Evolutionary conservation across 108 stramenopile species (phyloP), one percentile per base, ranked within the genome.

Genomic region (Skeletonema menzelii): DNA sequence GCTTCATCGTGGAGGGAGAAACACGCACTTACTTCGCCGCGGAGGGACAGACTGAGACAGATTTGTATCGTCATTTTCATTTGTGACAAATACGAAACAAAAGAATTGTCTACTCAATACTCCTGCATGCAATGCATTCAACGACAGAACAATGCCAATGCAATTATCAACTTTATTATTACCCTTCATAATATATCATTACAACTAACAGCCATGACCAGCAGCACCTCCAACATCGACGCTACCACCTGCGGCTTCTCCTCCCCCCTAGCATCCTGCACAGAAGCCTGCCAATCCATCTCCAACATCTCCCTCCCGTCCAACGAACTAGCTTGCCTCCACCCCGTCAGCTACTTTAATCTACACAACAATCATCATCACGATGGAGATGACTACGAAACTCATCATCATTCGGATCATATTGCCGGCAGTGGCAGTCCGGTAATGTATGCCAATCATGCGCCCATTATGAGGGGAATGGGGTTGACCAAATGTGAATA

Each of bases 401-500:
- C 14, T 3, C 40, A 42, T 42, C 12, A 46, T 17, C 4, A 46
- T 2, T n/a, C n/a, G n/a, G 44, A 46, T 12, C 17, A 46, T 17
- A 46, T 22, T 7, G 4, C 22, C 20, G 22, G 19, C 0, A 22
- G 8, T n/a, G 49, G 49, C 3, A 53, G 49, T 37, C 53, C 63
- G 6, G 67, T 67, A 56, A 31, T 67, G 34, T 79, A 79, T 38
- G 68, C 78, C 19, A 46, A 47, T 1, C 56, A 49, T 3, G 65
- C 77, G 2, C 77, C 70, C 2, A 53, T 72, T 12, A 5, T 10
- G 10, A 17, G 17, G 8, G 17, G 19, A 24, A 53, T 24, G 4
- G 78, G 78, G 5, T 62, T 71, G 11, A 15, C 67, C 15, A 46
- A 59, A 14, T 79, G 78, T 56, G 78, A 79, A 63, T 79, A 79